These are phyloP conservation scores for Rhynchosporium graminicola DNA, from an alignment of 2,329 filamentous ascomycete species.

Conservation along the genomic window DNA sequence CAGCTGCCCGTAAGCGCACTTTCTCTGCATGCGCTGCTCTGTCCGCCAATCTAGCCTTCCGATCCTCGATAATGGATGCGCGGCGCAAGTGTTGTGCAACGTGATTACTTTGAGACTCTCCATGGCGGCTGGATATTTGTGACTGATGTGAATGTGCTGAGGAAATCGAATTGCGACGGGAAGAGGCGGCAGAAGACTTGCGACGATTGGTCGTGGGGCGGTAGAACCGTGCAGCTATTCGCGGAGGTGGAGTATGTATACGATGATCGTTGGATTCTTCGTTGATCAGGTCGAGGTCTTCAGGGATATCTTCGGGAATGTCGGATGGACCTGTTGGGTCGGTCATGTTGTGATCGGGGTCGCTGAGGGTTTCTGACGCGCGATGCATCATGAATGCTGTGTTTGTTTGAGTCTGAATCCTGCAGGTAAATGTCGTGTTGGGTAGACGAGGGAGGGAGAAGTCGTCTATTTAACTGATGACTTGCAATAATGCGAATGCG, in stretches of 20 bases:
- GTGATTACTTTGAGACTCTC: constrained; percentile 70
- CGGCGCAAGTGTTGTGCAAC: constrained; percentile 78
- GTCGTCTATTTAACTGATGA: constrained; percentile 1
- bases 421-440: constrained; percentile 9
- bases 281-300: constrained; percentile 38
- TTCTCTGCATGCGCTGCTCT: constrained; percentile 81
- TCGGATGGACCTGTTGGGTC: constrained; percentile 35
- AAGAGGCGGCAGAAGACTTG: constrained; percentile 75
- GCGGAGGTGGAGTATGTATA: constrained; percentile 66
- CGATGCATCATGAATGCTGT: constrained; percentile 36
- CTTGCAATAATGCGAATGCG: background rate
- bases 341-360: constrained; percentile 40
- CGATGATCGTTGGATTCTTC: constrained; percentile 37
- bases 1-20: constrained; percentile 72
- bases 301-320: constrained; percentile 30
- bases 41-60: constrained; percentile 77
- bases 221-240: constrained; percentile 78
- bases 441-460: background rate
- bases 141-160: constrained; percentile 59
- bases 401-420: background rate
- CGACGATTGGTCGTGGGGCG: constrained; percentile 65
- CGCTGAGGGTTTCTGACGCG: constrained; percentile 38
- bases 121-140: constrained; percentile 47
- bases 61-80: constrained; percentile 77
- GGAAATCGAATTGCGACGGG: constrained; percentile 77